These are phyloP conservation scores for Fraxinus angustifolia DNA, from an alignment of 305 asterid species.

Conservation along the genomic window DNA sequence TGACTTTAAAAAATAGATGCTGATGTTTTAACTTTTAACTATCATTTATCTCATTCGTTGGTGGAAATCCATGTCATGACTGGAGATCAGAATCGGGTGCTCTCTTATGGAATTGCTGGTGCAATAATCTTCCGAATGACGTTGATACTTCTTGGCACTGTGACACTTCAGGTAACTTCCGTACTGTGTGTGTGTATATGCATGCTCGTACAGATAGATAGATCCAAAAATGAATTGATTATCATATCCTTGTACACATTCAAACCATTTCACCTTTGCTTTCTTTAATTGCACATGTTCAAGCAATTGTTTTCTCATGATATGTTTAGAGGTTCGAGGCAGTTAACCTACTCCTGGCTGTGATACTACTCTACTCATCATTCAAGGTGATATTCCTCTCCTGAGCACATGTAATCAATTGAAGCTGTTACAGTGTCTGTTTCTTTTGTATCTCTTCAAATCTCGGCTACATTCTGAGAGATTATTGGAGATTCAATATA, in stretches of 20 bases:
- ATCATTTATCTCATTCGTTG: slow-evolving; percentile 9
- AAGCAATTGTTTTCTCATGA: slow-evolving; percentile 19
- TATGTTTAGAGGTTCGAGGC: slow-evolving; percentile 67
- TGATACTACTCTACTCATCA: slow-evolving; percentile 73
- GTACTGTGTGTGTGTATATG: slow-evolving; percentile 1
- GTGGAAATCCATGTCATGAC: slow-evolving; percentile 20
- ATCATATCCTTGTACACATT: background rate
- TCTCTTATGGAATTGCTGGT: slow-evolving; percentile 94
- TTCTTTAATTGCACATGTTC: slow-evolving; percentile 3
- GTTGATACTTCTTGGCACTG: slow-evolving; percentile 91
- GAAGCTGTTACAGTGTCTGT: background rate
- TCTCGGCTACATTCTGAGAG: background rate
- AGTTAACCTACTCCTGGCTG: slow-evolving; percentile 71
- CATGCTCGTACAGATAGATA: slow-evolving; percentile 14
- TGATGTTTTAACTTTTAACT: slow-evolving; percentile 7
- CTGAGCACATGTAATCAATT: background rate
- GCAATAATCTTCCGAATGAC: slow-evolving; percentile 77
- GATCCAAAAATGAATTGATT: background rate
- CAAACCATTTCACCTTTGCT: slow-evolving; percentile 15
- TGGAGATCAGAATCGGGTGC: slow-evolving; percentile 67
- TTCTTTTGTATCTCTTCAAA: slow-evolving; percentile 8
- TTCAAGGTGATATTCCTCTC: slow-evolving; percentile 69
- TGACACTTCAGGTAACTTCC: slow-evolving; percentile 80
- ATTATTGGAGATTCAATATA: background rate
- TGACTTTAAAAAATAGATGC: background rate